These are phyloP conservation scores for Schwanniomyces yamadae DNA, from an alignment of 805 yeast genomes.

Conservation along the genomic window DNA sequence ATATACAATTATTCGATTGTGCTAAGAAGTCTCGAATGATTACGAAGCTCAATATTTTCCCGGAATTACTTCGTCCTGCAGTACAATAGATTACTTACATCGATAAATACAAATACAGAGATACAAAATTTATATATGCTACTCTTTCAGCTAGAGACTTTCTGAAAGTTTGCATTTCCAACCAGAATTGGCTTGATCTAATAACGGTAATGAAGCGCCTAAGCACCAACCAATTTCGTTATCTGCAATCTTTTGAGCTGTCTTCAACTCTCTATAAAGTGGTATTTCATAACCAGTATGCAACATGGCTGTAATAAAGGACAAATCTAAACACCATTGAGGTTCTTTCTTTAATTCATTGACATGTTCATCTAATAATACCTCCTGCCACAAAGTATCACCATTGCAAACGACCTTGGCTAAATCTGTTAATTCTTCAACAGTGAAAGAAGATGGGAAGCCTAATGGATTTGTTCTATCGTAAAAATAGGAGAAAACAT, in stretches of 20 bases:
- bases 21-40: too few species aligned
- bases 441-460: conserved; percentile 86
- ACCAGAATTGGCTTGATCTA: conserved; percentile 57
- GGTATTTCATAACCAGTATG: conserved; percentile 98
- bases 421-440: conserved; percentile 79
- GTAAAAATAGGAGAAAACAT: conserved; percentile 89
- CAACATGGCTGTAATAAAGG: conserved; percentile 84
- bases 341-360: conserved; percentile 73
- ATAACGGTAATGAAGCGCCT: conserved; percentile 92
- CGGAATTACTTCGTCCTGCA: too few species aligned
- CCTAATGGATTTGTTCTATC: conserved; percentile 94
- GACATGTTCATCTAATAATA: conserved; percentile 62
- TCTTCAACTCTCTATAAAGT: conserved; percentile 80
- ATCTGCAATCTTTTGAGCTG: conserved; percentile 84
- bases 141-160: too few species aligned
- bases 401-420: conserved; percentile 87
- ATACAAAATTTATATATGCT: too few species aligned
- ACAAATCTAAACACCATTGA: conserved; percentile 90
- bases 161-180: conserved; percentile 65
- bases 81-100: too few species aligned
- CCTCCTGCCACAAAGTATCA: conserved; percentile 70
- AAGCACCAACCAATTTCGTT: conserved; percentile 98
- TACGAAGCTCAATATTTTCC: too few species aligned
- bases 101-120: too few species aligned
- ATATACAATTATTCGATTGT: too few species aligned